Conservation (phyloP, 78 protist genomes). For the Tieghemostelium lacteum region DNA sequence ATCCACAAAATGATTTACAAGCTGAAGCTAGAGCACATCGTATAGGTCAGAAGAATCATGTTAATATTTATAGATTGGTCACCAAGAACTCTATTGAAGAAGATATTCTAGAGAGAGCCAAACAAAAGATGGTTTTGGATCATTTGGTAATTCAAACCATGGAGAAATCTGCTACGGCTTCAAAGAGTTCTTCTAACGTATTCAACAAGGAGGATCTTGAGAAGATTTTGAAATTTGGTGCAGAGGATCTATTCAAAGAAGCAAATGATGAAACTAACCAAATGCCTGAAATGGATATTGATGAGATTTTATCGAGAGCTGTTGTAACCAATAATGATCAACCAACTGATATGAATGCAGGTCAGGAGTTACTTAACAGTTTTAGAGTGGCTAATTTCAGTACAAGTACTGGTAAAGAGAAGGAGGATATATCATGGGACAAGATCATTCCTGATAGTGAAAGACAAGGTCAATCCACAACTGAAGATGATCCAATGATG, state of each 20-base stretch:
- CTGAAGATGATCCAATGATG: neutral
- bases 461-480: neutral
- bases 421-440: slow-evolving; percentile 66
- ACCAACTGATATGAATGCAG: slow-evolving; percentile 35
- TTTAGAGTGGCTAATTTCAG: slow-evolving; percentile 80
- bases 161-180: slow-evolving; percentile 42
- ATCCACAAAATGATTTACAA: slow-evolving; percentile 91
- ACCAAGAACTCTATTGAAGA: slow-evolving; percentile 83
- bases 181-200: slow-evolving; percentile 10
- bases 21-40: slow-evolving; percentile 97
- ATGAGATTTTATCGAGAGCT: slow-evolving; percentile 84
- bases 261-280: slow-evolving; percentile 20
- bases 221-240: slow-evolving; percentile 82
- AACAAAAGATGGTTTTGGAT: slow-evolving; percentile 87
- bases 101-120: slow-evolving; percentile 83
- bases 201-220: slow-evolving; percentile 86
- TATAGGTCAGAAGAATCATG: slow-evolving; percentile 96
- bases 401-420: neutral
- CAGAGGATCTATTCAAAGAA: slow-evolving; percentile 84
- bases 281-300: slow-evolving; percentile 79
- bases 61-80: slow-evolving; percentile 92
- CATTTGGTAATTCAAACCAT: slow-evolving; percentile 89
- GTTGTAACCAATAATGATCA: no score
- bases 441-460: slow-evolving; percentile 73
- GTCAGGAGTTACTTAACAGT: slow-evolving; percentile 74